Conservation (phyloP, 306 rosid species). For the Rosa chinensis region DNA sequence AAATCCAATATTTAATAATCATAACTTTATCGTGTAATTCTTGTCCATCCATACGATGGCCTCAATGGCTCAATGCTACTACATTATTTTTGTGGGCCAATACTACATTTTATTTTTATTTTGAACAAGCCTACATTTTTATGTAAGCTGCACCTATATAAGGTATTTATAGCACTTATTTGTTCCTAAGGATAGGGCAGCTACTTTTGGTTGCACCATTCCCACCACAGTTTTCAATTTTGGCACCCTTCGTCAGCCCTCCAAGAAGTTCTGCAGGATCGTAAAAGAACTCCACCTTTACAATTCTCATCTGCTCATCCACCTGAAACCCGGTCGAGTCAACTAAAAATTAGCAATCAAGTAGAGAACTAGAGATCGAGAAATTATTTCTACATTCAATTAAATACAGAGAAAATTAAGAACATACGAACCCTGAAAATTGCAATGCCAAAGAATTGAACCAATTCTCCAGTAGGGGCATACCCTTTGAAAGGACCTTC, state of each 20-base stretch:
- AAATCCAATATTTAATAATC: too few species aligned
- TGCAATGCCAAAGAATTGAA: constrained; percentile 52
- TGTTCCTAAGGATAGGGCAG: constrained; percentile 50
- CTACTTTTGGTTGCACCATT: constrained; percentile 25
- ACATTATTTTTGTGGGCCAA: background rate
- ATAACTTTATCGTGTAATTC: too few species aligned
- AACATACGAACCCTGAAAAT: too few species aligned
- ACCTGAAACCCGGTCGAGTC: constrained; percentile 35
- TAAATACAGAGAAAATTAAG: too few species aligned
- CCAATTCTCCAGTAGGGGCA: constrained; percentile 49
- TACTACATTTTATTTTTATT: background rate
- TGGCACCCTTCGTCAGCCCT: constrained; percentile 43
- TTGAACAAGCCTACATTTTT: background rate
- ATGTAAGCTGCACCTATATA: too few species aligned
- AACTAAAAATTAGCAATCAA: background rate
- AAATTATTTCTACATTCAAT: too few species aligned
- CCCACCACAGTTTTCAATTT: constrained; percentile 22
- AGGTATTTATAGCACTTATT: constrained; percentile 15
- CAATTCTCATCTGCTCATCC: constrained; percentile 44
- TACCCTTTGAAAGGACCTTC: constrained; percentile 75
- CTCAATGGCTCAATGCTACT: too few species aligned
- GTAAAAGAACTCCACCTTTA: constrained; percentile 63
- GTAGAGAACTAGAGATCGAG: background rate
- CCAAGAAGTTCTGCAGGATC: constrained; percentile 60
- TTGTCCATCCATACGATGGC: too few species aligned